phyloP scores from a whole-genome alignment of 306 rosid genomes.

The Dryas octopetala region DNA sequence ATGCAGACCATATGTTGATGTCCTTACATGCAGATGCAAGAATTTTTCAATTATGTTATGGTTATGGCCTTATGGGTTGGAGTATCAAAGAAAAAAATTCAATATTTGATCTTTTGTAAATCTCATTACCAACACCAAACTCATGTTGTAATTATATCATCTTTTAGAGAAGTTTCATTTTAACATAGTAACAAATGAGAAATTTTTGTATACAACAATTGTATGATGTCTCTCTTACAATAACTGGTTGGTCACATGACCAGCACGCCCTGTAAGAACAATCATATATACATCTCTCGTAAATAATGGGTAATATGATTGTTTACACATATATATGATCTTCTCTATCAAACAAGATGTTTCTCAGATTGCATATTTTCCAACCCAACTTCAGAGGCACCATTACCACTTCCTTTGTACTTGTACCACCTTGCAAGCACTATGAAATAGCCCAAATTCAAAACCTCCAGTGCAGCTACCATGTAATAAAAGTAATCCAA shows the following conservation, averaged over 20 bases:
- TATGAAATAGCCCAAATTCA: constrained; percentile 49
- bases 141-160: too few species aligned
- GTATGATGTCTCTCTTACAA: background rate
- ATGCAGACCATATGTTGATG: too few species aligned
- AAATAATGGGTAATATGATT: background rate
- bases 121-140: too few species aligned
- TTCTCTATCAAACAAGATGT: constrained; percentile 21
- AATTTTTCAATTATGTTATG: too few species aligned
- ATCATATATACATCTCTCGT: background rate
- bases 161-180: too few species aligned
- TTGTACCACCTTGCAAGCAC: constrained; percentile 60
- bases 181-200: background rate
- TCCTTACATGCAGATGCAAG: too few species aligned
- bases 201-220: background rate
- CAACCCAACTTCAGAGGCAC: constrained; percentile 30
- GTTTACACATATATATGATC: background rate
- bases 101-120: too few species aligned
- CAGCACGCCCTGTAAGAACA: too few species aligned
- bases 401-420: constrained; percentile 42
- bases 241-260: too few species aligned
- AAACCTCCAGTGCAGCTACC: constrained; percentile 34
- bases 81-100: too few species aligned
- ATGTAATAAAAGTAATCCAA: constrained; percentile 57
- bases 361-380: constrained; percentile 17
- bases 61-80: too few species aligned